These are phyloP conservation scores for Melaleuca alternifolia DNA, from an alignment of 345 rosid species.

Conservation along the genomic window DNA sequence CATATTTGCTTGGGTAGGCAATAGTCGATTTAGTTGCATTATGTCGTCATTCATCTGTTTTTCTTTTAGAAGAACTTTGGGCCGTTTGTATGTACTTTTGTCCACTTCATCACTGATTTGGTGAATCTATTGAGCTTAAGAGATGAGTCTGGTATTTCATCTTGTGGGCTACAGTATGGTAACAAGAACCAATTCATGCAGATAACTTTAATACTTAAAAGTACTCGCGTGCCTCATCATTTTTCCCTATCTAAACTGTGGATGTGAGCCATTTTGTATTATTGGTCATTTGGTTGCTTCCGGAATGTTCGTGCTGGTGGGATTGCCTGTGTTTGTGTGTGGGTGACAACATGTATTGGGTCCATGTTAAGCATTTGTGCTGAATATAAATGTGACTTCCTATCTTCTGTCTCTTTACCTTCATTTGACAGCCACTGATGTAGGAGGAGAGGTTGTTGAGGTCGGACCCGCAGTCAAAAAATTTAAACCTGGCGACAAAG, in stretches of 20 bases:
- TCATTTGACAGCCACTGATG: constrained; percentile 15
- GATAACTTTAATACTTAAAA: not conserved
- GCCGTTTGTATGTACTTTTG: not conserved
- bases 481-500: constrained; percentile 23
- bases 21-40: not conserved
- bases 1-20: not conserved
- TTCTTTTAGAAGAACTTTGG: not conserved
- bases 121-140: not conserved
- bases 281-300: not conserved
- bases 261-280: not conserved
- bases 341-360: not conserved
- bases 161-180: not conserved
- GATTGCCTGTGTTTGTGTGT: not conserved
- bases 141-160: not conserved
- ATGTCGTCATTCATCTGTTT: not conserved
- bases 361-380: not conserved
- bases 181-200: not conserved
- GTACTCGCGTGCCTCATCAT: not conserved
- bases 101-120: not conserved
- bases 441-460: constrained; percentile 25
- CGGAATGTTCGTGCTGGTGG: not conserved
- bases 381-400: not conserved
- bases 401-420: not conserved
- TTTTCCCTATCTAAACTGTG: not conserved
- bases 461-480: constrained; percentile 19